Evolutionary conservation across 805 yeast genomes (phyloP), one percentile per base, ranked within the genome.

Genomic region (Candida verbasci): DNA sequence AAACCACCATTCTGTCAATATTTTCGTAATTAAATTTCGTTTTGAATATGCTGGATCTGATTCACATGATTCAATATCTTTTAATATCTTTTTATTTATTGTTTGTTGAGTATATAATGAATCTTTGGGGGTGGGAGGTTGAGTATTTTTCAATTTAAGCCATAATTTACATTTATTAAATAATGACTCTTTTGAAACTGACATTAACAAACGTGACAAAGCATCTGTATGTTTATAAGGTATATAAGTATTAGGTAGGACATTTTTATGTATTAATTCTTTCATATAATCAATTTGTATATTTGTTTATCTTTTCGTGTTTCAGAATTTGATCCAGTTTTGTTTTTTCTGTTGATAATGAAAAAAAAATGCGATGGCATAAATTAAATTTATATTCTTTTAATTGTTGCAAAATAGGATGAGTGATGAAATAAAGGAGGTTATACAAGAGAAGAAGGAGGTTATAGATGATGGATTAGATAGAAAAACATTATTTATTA

Each of bases 401-500:
- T 27, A 9, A 7, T 26, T 23, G 14, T 11, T 9, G 17, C 15
- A 24, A 15, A 25, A 30, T 5, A 30, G 9, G 11, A 21, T 20
- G 18, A 7, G 25, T 15, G 24, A 30, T 30, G 25, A 10, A 14
- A 20, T 30, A n/a, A n/a, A n/a, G n/a, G n/a, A n/a, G n/a, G 10
- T 16, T 12, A 10, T 11, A n/a, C 28, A 6, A 14, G 9, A 10
- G 18, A 16, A 27, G 17, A 27, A 12, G 14, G 14, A 12, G 18
- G 27, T 31, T 9, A n/a, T n/a, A n/a, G 60, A 55, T 2, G 68
- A 65, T 23, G 60, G 61, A 1, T 58, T 76, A 38, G 82, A 76
- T 43, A 65, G 76, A 47, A 72, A 65, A 52, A 84, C 95, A 16
- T 67, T 93, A 24, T 93, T 93, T 57, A 94, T 93, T 29, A 76